Evolutionary conservation across 2,329 filamentous ascomycete species (phyloP), one percentile per base, ranked within the genome.

Genomic region (Ceratocystis cubensis): DNA sequence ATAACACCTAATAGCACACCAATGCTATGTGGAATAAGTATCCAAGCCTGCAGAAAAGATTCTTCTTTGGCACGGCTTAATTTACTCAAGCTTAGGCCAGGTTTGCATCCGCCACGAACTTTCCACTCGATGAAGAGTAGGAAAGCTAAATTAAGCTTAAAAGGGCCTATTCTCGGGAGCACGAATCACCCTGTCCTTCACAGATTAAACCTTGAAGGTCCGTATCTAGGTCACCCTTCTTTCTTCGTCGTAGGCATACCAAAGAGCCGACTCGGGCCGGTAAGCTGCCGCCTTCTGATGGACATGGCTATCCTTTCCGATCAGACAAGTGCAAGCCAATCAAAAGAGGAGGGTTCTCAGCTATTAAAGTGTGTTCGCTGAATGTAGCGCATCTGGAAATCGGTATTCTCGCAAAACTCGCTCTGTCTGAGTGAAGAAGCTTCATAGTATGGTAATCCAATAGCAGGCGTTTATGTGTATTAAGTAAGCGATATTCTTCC

Each of bases 301-400:
- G n/a, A 48, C 3, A 65, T 65, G 66, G 56, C 65, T 3, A 28
- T 67, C 2, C n/a, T 67, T 20, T 28, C 53, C 48, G 46, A 65
- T 17, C 44, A 61, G 5, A 45, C 20, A 33, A 25, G 20, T 28
- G 25, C 15, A 22, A 57, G 45, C 7, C 22, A 25, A 7, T 15
- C 20, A 30, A 37, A 25, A 3, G 6, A 33, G 4, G 46, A 25
- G 10, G 48, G 41, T 1, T 6, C 25, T 13, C 46, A 48, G 13
- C 10, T 28, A 8, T 56, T 46, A 8, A 67, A 67, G 25, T 67
- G 65, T 22, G 28, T 67, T 33, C 7, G 30, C 30, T 20, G 65
- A 67, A 13, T 37, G 65, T 7, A 66, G 45, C 46, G 61, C 41
- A 17, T 65, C 50, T 56, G 50, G 5, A 15, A 13, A 30, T 22